Evolutionary conservation across 2,329 filamentous ascomycete species (phyloP), one percentile per base, ranked within the genome.

Genomic region (Aspergillus novoparasiticus): DNA sequence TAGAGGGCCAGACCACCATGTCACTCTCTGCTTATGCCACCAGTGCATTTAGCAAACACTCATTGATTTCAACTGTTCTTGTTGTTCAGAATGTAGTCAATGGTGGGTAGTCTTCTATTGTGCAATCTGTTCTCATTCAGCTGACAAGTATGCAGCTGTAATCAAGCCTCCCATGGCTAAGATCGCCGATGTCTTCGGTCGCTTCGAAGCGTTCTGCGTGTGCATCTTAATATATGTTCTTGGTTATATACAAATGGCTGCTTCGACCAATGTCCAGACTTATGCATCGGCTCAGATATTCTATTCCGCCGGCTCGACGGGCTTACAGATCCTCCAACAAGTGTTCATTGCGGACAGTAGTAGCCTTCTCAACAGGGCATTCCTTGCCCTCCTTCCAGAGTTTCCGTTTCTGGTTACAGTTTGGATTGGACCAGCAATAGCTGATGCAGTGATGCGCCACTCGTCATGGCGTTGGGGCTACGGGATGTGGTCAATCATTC

Each of bases 341-440:
- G 84, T 92, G 30, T 87, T 91, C 70, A 85, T 89, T 63, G 87
- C 89, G 30, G 90, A 92, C 68, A 90, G 88, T 1, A 88, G 89
- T 0, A 83, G 83, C 21, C 79, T 92, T 46, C 83, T 85, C 63
- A 89, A 90, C 70, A 83, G 89, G 72, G 86, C 86, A 11, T 81
- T 92, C 58, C 85, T 89, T 68, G 85, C 87, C 48, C 87, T 88
- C 1, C 83, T 90, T 61, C 84, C 86, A 12, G 83, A 82, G 48
- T 86, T 89, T 0, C 89, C 90, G 0, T 90, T 88, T 69, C 84
- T 92, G 64, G 83, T 86, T 67, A 90, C 88, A 2, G 86, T 87
- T 1, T 92, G 86, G 79, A 82, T 87, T 56, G 85, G 87, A 2
- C 83, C 87, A 1, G 83, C 81, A 46, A 84, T 89, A 62, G 85